These are phyloP conservation scores for Diaporthe sp. DNA, from an alignment of 2,329 filamentous ascomycete species.

Conservation along the genomic window DNA sequence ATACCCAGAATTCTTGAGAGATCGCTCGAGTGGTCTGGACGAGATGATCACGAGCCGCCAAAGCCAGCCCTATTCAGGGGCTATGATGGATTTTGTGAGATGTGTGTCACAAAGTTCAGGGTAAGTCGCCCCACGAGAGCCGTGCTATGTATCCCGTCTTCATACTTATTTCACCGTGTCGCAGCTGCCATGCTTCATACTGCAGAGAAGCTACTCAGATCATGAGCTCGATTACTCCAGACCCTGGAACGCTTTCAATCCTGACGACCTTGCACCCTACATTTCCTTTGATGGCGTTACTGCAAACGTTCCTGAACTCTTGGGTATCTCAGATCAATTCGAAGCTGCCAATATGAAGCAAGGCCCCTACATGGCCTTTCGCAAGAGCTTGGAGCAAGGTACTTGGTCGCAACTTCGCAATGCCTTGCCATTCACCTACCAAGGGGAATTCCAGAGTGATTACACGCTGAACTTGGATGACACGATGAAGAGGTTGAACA, in stretches of 20 bases:
- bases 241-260: background rate
- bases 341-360: background rate
- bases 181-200: slow-evolving; percentile 20
- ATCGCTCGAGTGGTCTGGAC: slow-evolving; percentile 24
- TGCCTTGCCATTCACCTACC: slow-evolving; percentile 14
- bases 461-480: background rate
- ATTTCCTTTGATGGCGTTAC: background rate
- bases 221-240: slow-evolving; percentile 21
- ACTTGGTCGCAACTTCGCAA: slow-evolving; percentile 36
- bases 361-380: slow-evolving; percentile 9
- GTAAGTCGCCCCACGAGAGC: slow-evolving; percentile 14
- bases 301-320: slow-evolving; percentile 30
- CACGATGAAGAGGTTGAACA: slow-evolving; percentile 7
- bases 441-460: slow-evolving; percentile 11
- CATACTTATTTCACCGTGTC: background rate
- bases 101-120: slow-evolving; percentile 32
- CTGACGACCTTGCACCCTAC: slow-evolving; percentile 26
- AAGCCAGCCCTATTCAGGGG: slow-evolving; percentile 14
- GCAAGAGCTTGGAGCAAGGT: background rate
- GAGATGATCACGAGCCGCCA: slow-evolving; percentile 33
- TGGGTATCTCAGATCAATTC: slow-evolving; percentile 26
- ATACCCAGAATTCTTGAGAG: slow-evolving; percentile 27
- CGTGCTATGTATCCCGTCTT: background rate
- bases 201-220: slow-evolving; percentile 27
- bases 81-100: slow-evolving; percentile 35